phyloP scores from a whole-genome alignment of 2,329 filamentous ascomycete species.

The Tolypocladium tropicale region DNA sequence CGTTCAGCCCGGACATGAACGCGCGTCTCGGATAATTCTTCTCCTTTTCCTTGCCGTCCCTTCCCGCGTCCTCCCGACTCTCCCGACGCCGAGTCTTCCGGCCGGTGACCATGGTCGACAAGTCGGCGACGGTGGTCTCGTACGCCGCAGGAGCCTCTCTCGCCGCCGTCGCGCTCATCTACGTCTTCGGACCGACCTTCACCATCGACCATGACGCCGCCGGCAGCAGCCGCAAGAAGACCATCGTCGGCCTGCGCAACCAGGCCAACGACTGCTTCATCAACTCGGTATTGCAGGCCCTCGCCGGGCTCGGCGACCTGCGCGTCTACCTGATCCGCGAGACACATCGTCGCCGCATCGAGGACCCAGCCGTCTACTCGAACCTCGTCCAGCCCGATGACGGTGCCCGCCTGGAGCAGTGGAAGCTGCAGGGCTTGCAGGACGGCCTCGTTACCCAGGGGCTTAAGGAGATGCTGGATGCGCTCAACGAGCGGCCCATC shows the following conservation, averaged over 20 bases:
- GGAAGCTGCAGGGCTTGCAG: conserved; percentile 61
- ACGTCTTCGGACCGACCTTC: conserved; percentile 96
- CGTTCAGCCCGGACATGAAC: not conserved
- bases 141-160: conserved; percentile 95
- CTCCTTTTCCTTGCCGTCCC: not conserved
- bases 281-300: conserved; percentile 88
- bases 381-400: conserved; percentile 42
- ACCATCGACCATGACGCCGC: conserved; percentile 77
- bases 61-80: not conserved
- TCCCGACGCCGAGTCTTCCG: not conserved
- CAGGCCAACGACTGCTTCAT: conserved; percentile 95
- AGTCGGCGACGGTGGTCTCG: conserved; percentile 45
- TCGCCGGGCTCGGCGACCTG: conserved; percentile 82
- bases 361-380: conserved; percentile 66
- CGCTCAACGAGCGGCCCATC: conserved; percentile 85
- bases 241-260: conserved; percentile 81
- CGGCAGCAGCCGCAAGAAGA: conserved; percentile 58
- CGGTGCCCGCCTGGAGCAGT: conserved; percentile 35
- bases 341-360: conserved; percentile 71
- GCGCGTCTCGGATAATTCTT: not conserved
- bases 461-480: conserved; percentile 85
- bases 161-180: conserved; percentile 87
- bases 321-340: conserved; percentile 88
- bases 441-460: conserved; percentile 75
- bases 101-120: conserved; percentile 23